These are phyloP conservation scores for Chrysochromulina tobinii DNA, from an alignment of 78 protist species.

Conservation along the genomic window DNA sequence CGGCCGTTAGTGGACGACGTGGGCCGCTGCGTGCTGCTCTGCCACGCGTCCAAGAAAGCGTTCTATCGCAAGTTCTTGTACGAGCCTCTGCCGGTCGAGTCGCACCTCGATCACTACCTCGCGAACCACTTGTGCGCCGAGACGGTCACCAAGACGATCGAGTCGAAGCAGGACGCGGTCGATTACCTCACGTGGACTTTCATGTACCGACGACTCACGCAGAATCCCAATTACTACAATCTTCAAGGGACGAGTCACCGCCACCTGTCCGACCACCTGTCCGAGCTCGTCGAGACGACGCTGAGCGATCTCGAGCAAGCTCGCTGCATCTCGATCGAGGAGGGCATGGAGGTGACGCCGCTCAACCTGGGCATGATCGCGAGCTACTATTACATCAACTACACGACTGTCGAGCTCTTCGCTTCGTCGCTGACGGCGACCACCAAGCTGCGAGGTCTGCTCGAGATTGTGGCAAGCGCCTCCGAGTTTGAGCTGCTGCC, in stretches of 20 bases:
- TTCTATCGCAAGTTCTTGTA: conserved; percentile 86
- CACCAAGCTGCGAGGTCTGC: conserved; percentile 74
- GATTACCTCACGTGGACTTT: conserved; percentile 96
- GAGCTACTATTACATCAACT: conserved; percentile 90
- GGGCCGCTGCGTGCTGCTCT: conserved; percentile 74
- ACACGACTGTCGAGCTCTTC: conserved; percentile 88
- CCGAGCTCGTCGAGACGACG: conserved; percentile 92
- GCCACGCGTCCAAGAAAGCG: conserved; percentile 81
- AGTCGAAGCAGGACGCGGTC: conserved; percentile 87
- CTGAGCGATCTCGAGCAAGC: conserved; percentile 74
- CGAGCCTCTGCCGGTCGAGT: conserved; percentile 97
- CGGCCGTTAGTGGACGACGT: conserved; percentile 40
- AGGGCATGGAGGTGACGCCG: conserved; percentile 76
- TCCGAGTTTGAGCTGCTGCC: conserved; percentile 85
- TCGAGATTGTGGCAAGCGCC: conserved; percentile 82
- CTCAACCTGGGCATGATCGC: conserved; percentile 94
- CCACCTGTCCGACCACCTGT: conserved; percentile 87
- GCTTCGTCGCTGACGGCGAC: conserved; percentile 64
- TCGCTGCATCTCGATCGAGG: conserved; percentile 44
- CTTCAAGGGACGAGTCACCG: conserved; percentile 72
- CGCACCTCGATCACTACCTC: conserved; percentile 84
- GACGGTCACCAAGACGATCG: conserved; percentile 62
- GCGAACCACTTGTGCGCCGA: conserved; percentile 82
- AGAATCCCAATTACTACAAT: conserved; percentile 94
- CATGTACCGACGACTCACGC: conserved; percentile 86